A percentile compares a stretch with the other conserved stretches of the same genome.
phyloP scores from a whole-genome alignment of 306 rosid genomes.

The Gillenia trifoliata region DNA sequence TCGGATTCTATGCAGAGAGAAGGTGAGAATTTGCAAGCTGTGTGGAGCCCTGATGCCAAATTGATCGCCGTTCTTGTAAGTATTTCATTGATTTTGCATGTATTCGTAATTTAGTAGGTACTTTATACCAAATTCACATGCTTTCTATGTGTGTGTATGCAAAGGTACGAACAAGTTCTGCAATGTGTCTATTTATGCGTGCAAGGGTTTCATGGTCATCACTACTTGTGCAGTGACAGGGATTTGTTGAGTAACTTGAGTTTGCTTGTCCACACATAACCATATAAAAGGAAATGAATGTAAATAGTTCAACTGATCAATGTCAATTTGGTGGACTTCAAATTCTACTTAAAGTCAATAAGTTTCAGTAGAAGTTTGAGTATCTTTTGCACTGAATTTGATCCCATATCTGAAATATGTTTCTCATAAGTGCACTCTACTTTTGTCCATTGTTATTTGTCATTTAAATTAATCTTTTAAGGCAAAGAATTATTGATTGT shows the following conservation, averaged over 20 bases:
- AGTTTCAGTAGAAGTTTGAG: background rate
- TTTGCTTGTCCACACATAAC: background rate
- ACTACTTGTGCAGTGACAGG: background rate
- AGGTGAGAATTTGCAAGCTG: slow-evolving; percentile 94
- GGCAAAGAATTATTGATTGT: background rate
- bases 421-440: background rate
- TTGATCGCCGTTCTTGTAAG: slow-evolving; percentile 82
- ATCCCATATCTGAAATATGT: background rate
- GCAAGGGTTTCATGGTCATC: background rate
- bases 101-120: background rate
- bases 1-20: slow-evolving; percentile 67
- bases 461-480: background rate
- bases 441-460: background rate
- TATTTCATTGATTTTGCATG: background rate
- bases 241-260: background rate
- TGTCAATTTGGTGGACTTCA: background rate
- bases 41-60: slow-evolving; percentile 94
- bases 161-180: background rate
- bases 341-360: background rate
- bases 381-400: background rate
- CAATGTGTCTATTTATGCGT: background rate
- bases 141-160: background rate
- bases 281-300: background rate
- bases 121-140: background rate
- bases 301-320: background rate